Base-by-base conservation (phyloP, 75 land plant species). In the Cupressus sempervirens region DNA sequence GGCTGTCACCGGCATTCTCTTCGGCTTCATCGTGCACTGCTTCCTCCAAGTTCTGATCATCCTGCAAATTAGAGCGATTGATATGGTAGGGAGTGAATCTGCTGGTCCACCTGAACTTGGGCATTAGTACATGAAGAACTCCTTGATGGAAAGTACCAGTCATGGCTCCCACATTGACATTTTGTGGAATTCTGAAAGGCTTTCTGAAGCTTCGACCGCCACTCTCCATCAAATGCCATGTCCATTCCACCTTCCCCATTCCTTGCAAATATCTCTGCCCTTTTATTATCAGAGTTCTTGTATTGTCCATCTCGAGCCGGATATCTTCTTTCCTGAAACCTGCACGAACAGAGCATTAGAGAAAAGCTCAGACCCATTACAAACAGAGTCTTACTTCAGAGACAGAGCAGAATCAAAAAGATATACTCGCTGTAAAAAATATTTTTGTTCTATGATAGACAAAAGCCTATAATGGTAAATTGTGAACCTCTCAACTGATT, bases 161-260 rank as follows among this genome's bases (percentile, higher is more conserved):
- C 29, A 79, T 79, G 81, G 48, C 3, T 26, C 48, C 30, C 14
- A 79, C 81, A 45, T 79, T 79, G 7, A 79, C 81, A 45, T 45
- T 79, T 12, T 79, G 48, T 14, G 81, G 81, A 23, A 79, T 10
- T 79, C 45, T 79, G 50, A 79, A 79, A 26, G 81, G 81, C 81
- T 45, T 79, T 79, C 81, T 79, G 50, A 41, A 79, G 32, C 48
- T 79, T 79, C 81, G n/a, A 10, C 46, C 48, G 5, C 50, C 81
- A 43, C 81, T 43, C 32, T 79, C 81, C 50, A 79, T 45, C 13
- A 79, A 50, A 4, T 79, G 81, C 81, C 81, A 79, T 48, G 81
- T 79, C 81, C 81, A 79, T 79, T 43, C 45, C 81, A 79, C 81
- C 45, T 26, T 79, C 30, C 81, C 81, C 81, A 79, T 26, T n/a